Base-by-base conservation (phyloP, 2,329 filamentous ascomycete species). In the Bipolaris bicolor region DNA sequence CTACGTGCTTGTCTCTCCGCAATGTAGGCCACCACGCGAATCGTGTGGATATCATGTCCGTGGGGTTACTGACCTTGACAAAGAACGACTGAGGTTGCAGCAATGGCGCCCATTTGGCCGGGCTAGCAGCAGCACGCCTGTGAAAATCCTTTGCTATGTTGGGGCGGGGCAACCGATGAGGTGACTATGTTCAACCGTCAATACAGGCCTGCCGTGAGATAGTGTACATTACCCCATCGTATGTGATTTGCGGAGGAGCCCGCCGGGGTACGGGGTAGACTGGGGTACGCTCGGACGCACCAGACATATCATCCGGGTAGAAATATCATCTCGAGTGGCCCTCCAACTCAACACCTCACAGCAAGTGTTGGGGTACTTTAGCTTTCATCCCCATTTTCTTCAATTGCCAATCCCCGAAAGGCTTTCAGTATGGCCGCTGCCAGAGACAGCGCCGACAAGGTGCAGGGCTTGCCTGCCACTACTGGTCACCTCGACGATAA, bases 221-320 rank as follows among this genome's bases (percentile, higher is more conserved):
- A 20, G 20, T 20, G 62, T 47, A 60, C 60, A 64, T 49, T 49
- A 48, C 48, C 55, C 49, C 44, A 24, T 50, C 53, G 53, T 56
- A 65, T 57, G 46, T 57, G 46, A 61, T 58, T 57, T 68, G 64
- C 41, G 64, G 65, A 68, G 65, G 54, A 61, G 55, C 49, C 55
- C 60, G 58, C 48, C 60, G 53, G 26, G 26, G 34, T 55, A 64
- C 63, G 64, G 67, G 64, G 63, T 57, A 67, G 61, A 51, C 57
- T 61, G 41, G 62, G 64, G 61, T 61, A 59, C 53, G 61, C 57
- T 58, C 55, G 55, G 64, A 58, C 63, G 58, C 60, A 47, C 54
- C 65, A 61, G 58, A 43, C 57, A 61, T 61, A 43, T 58, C 48
- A 51, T 60, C 59, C 49, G 58, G 60, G 58, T 67, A 68, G 64